Evolutionary conservation across 1,284 basidiomycete species (phyloP), one percentile per base, ranked within the genome.

Genomic region (Ustilago nuda): DNA sequence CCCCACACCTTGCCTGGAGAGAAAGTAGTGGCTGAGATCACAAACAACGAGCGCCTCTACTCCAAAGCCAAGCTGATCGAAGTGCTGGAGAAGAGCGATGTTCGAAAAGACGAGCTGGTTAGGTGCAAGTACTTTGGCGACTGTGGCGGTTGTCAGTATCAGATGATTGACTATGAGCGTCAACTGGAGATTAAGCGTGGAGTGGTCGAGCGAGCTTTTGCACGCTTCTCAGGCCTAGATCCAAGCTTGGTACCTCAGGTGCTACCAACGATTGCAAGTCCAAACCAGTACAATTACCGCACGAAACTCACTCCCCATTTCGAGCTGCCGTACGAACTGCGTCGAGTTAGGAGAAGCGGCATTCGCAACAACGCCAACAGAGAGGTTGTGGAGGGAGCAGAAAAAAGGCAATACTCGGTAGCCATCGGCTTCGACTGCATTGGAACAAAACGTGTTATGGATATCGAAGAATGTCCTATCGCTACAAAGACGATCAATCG

Each of bases 241-340:
- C 77, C 88, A 1, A 83, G 88, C 0, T 85, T 88, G 1, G 87
- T 98, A 1, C 95, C 95, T 0, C 64, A 84, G 0, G 91, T 95
- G 36, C 88, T 90, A 56, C 87, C 91, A 0, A 98, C 96, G 0
- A 91, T 96, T 17, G 90, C 91, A 7, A 95, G 93, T 0, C 97
- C 96, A 0, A 87, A 92, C 56, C 91, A 96, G 76, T 98, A 96
- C 87, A 90, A 89, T 52, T 99, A 99, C 86, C 91, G 96, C 27
- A 99, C 97, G 0, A 99, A 99, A 87, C 92, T 99, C 54, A 98
- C 96, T 0, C 96, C 96, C 0, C 96, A 99, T 86, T 99, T 98
- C 80, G 93, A 97, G 51, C 90, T 92, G 0, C 91, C 94, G 1
- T 90, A 91, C 0, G 92, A 82, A 48, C 58, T 81, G 19, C 72